Evolutionary conservation across 1,139 yeast species (phyloP).

Genomic region (Candida buenavistaensis): DNA sequence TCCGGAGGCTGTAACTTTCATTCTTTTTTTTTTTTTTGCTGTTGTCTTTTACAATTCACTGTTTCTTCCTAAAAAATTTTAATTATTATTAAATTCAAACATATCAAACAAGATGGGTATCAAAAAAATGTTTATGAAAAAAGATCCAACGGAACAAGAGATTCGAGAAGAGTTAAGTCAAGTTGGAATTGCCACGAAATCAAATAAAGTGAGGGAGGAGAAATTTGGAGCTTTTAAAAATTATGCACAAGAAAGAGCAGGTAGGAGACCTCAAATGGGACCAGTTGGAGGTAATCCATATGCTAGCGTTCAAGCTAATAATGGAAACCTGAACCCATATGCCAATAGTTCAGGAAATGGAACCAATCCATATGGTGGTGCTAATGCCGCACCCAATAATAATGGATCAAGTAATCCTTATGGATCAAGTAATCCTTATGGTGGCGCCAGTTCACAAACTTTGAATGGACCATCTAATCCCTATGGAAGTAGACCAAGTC

Average conservation of each 20-base stretch:
- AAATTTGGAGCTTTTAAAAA: conserved; percentile 67
- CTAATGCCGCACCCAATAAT: too few relatives aligned
- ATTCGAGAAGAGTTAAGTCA: conserved; percentile 51
- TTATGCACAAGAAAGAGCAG: conserved; percentile 53
- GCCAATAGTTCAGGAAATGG: conserved; percentile 14
- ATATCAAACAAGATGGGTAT: conserved; percentile 33
- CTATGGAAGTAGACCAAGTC: background rate
- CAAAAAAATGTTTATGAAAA: conserved; percentile 56
- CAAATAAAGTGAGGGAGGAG: conserved; percentile 37
- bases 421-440: too few relatives aligned
- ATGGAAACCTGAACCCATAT: conserved; percentile 27
- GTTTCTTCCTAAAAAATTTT: background rate
- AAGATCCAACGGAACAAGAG: conserved; percentile 62
- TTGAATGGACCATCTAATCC: too few relatives aligned
- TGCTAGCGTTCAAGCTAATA: conserved; percentile 30
- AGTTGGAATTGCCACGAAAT: conserved; percentile 54
- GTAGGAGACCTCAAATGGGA: conserved; percentile 42
- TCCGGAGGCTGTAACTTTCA: background rate
- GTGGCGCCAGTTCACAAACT: too few relatives aligned
- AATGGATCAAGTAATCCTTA: background rate
- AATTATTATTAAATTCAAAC: background rate
- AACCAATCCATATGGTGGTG: conserved; percentile 15
- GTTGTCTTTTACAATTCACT: background rate
- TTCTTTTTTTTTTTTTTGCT: background rate
- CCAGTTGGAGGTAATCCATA: conserved; percentile 43